Base-by-base conservation (phyloP, 176 grass and related monocot genomes). In the Microstegium vimineum region DNA sequence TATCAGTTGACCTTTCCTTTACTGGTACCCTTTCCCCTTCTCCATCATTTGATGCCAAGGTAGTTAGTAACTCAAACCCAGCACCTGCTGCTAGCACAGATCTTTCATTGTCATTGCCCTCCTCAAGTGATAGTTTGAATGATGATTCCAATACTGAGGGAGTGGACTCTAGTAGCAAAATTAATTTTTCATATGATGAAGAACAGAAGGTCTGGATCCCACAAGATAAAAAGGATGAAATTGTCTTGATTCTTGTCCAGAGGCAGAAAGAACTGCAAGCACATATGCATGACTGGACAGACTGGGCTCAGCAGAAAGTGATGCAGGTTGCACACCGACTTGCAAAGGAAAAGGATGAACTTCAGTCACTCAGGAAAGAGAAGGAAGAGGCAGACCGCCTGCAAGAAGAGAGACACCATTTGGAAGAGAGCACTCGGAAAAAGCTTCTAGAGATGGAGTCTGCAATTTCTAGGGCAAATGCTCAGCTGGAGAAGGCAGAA, bases 261-360 rank as follows among this genome's bases (percentile, higher is more conserved):
- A 83, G 87, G 80, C 88, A 90, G 85, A 91, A 90, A 84, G 89
- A 95, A 57, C 74, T 99, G 45, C 93, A 95, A 81, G 83, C 83
- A 8, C 87, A 92, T 31, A 88, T 92, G 85, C 86, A 81, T 75
- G 87, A 92, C 75, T 99, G 96, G 93, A 92, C 85, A 64, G 89
- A 99, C 43, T 99, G 96, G 96, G 96, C 96, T 63, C 93, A 95
- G 74, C 83, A 94, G 62, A 99, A 99, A 74, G 96, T 99, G 80
- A 99, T 95, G 96, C 96, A 95, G 76, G 96, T 94, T 3, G 81
- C 96, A 3, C 87, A 85, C 14, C 90, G 96, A 80, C 85, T 99
- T 51, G 85, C 84, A 20, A 99, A 94, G 62, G 96, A 99, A 64
- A 99, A 90, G 69, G 89, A 91, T 31, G 96, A 90, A 70, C 89